These are phyloP conservation scores for Kwoniella heveanensis DNA, from an alignment of 768 basidiomycete genomes.

Conservation along the genomic window DNA sequence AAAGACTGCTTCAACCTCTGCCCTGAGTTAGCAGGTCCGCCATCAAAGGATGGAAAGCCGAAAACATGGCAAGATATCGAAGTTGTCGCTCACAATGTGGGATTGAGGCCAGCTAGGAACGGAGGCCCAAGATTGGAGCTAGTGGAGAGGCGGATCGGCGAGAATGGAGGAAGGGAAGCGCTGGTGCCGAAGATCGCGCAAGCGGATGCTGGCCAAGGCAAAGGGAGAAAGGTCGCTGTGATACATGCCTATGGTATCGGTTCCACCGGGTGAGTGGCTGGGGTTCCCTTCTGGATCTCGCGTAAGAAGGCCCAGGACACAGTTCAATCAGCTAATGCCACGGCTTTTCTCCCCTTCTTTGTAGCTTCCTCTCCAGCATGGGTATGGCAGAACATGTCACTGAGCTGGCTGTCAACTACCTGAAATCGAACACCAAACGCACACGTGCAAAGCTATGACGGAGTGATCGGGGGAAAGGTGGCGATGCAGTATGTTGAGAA, in stretches of 20 bases:
- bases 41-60: constrained; percentile 33
- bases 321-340: no score
- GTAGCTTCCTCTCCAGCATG: constrained; percentile 41
- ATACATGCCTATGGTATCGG: constrained; percentile 67
- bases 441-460: neutral
- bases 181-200: constrained; percentile 24
- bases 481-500: no score
- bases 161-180: constrained; percentile 19
- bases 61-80: constrained; percentile 57
- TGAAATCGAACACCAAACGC: neutral
- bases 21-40: constrained; percentile 57
- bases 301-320: no score
- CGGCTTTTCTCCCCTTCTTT: no score
- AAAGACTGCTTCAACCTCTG: constrained; percentile 56
- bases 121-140: constrained; percentile 65
- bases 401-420: constrained; percentile 25
- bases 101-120: constrained; percentile 63
- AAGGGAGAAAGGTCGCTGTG: constrained; percentile 50
- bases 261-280: constrained; percentile 33
- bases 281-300: no score
- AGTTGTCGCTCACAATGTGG: constrained; percentile 64
- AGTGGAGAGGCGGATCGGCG: constrained; percentile 54
- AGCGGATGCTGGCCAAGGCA: constrained; percentile 41
- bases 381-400: constrained; percentile 46
- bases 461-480: no score